Conservation (phyloP, 73 alveolate species). For the Tetrahymena elliotti region DNA sequence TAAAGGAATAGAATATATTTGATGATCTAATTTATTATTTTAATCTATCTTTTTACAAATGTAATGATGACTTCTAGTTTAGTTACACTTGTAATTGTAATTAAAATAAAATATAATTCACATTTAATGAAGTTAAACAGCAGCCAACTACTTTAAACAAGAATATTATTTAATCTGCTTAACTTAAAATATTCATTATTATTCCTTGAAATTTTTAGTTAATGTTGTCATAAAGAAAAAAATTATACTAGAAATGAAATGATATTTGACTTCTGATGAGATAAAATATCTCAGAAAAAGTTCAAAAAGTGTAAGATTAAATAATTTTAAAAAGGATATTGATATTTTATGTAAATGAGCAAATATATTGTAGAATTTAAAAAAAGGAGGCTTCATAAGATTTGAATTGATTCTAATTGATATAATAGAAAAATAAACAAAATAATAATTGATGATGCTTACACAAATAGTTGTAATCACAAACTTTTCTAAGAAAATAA, state of each 20-base stretch:
- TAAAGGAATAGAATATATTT: no score
- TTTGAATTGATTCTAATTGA: not conserved
- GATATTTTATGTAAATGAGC: no score
- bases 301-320: not conserved
- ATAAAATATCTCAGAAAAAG: not conserved
- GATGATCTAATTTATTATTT: no score
- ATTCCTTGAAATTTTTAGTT: not conserved
- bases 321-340: no score
- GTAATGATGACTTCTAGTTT: no score
- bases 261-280: not conserved
- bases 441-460: not conserved
- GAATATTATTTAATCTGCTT: not conserved
- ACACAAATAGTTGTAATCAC: not conserved
- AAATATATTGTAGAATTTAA: no score
- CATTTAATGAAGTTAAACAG: not conserved
- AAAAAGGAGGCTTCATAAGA: no score
- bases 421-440: not conserved
- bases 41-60: no score
- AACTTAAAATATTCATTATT: not conserved
- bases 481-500: not conserved
- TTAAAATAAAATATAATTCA: no score
- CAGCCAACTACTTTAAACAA: not conserved
- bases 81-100: not conserved
- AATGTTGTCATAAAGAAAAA: not conserved
- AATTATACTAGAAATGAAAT: not conserved